Evolutionary conservation across 331 rosid species (phyloP).

Genomic region (Phaseolus coccineus): DNA sequence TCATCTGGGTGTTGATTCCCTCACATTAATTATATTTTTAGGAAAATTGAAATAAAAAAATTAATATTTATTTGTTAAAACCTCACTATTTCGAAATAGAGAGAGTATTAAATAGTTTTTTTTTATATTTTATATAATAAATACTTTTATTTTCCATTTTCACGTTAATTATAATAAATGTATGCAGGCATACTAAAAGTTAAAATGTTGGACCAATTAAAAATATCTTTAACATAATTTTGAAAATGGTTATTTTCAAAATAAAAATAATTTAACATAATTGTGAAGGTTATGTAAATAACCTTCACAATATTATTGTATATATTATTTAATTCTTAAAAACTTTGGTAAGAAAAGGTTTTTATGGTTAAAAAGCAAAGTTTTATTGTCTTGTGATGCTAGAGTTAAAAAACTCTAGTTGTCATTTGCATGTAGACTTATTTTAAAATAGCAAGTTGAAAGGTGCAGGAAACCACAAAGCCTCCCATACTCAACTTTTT

Average conservation of each 20-base stretch:
- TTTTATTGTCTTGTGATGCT: background rate
- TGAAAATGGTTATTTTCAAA: background rate
- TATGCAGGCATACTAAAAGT: too few species aligned
- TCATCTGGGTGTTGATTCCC: too few species aligned
- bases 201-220: too few species aligned
- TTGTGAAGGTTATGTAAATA: background rate
- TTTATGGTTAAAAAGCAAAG: background rate
- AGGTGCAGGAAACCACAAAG: constrained; percentile 35
- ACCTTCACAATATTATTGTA: background rate
- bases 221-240: too few species aligned
- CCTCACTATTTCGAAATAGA: too few species aligned
- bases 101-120: too few species aligned
- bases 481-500: constrained; percentile 35
- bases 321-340: background rate
- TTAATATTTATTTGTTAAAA: background rate
- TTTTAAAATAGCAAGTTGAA: constrained; percentile 21
- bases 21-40: too few species aligned
- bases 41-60: background rate
- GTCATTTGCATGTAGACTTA: constrained; percentile 5
- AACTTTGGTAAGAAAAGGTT: background rate
- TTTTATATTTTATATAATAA: too few species aligned
- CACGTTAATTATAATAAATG: too few species aligned
- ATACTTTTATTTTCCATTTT: too few species aligned
- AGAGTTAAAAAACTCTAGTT: background rate
- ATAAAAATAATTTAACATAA: too few species aligned